Evolutionary conservation across 1,284 basidiomycete species (phyloP), one percentile per base, ranked within the genome.

Genomic region (Rhodotorula sp.): DNA sequence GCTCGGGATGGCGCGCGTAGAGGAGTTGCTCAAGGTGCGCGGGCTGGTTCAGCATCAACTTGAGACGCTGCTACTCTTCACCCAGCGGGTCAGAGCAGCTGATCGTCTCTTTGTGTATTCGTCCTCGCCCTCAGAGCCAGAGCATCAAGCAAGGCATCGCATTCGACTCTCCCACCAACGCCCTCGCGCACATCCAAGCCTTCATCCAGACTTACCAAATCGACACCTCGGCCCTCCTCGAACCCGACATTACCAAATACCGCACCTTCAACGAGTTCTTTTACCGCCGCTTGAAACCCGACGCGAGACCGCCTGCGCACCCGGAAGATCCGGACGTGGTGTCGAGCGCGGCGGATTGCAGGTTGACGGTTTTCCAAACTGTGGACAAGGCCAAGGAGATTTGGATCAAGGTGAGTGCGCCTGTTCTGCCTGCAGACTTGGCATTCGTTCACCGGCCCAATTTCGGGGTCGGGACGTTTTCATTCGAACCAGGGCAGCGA

Each of bases 211-310:
- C 89, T 1, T 93, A 93, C 80, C 78, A 83, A 0, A 84, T 71
- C 56, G 62, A 71, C 54, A 60, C 57, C 37, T 45, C 42, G 6
- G 49, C 61, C 33, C 60, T 73, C 15, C 54, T 60, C 12, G 8
- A 59, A 8, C 61, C 63, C 22, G 62, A 69, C 58, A 24, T 64
- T 6, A 59, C 46, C 17, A 33, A 64, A 69, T 79, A 73, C 59
- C 71, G 83, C 77, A 87, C 82, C 20, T 93, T 94, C 83, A 94
- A 93, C 58, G 84, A 90, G 33, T 93, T 94, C 82, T 93, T 93
- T 83, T 87, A 83, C 67, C 60, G 60, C 24, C 22, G n/a, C 14
- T 30, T 93, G 56, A 85, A 85, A 69, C 81, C 86, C 0, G 86
- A 81, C 15, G 89, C 87, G 12, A 85, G 91, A 8, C 89, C 89